Percentiles rank a stretch among this genome's conserved stretches.
phyloP scores from a whole-genome alignment of 2,329 filamentous ascomycete species.

The Ophiosphaerella korrae region DNA sequence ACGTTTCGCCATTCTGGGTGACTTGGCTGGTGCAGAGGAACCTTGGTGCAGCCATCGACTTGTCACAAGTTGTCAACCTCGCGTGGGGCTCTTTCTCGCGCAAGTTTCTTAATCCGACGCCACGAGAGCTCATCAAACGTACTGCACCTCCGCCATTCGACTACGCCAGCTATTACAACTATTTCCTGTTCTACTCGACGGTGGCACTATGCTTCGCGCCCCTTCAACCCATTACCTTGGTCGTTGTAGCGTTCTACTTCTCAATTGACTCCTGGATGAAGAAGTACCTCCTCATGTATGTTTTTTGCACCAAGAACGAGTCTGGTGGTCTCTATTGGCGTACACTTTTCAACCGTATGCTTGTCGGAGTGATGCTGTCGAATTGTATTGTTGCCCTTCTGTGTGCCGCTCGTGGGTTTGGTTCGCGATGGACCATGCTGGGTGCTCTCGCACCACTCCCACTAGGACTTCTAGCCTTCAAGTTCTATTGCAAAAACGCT shows the following conservation, averaged over 20 bases:
- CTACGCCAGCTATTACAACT: slow-evolving; percentile 97
- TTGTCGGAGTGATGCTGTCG: slow-evolving; percentile 79
- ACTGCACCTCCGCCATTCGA: slow-evolving; percentile 93
- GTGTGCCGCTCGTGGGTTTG: slow-evolving; percentile 67
- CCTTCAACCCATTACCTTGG: slow-evolving; percentile 84
- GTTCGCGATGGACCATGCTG: slow-evolving; percentile 60
- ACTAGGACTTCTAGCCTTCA: slow-evolving; percentile 80
- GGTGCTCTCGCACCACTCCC: slow-evolving; percentile 75
- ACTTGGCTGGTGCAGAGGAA: slow-evolving; percentile 79
- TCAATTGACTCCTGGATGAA: slow-evolving; percentile 84
- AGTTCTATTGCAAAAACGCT: slow-evolving; percentile 74
- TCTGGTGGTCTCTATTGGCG: slow-evolving; percentile 94
- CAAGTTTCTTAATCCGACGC: slow-evolving; percentile 85
- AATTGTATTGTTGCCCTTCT: slow-evolving; percentile 80
- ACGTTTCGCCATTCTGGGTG: slow-evolving; percentile 89
- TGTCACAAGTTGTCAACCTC: slow-evolving; percentile 86
- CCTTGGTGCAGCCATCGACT: slow-evolving; percentile 87
- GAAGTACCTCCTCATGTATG: slow-evolving; percentile 93
- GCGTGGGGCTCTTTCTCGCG: slow-evolving; percentile 83
- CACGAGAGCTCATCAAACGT: slow-evolving; percentile 86
- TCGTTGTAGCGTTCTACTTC: slow-evolving; percentile 89
- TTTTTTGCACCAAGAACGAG: slow-evolving; percentile 96
- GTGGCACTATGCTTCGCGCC: slow-evolving; percentile 84
- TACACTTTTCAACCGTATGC: slow-evolving; percentile 86
- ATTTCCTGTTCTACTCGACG: slow-evolving; percentile 92